These are phyloP conservation scores for Pythium pyrilobum DNA, from an alignment of 352 stramenopile species.

Conservation along the genomic window DNA sequence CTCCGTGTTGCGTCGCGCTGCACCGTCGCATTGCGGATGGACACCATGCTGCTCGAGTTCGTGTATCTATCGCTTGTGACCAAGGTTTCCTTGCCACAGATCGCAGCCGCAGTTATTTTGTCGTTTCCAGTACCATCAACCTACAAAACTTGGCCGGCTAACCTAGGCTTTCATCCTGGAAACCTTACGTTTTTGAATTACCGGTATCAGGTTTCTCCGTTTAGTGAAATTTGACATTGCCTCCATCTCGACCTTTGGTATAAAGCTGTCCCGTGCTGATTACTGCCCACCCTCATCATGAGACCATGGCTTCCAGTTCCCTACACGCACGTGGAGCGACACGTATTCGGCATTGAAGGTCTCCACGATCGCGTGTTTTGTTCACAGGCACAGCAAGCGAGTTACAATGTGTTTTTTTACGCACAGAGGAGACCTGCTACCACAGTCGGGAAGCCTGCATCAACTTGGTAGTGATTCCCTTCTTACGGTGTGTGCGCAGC, in stretches of 20 bases:
- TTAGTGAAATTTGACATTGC: too few relatives aligned
- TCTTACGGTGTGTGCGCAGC: slow-evolving; percentile 95
- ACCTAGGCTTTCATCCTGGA: too few relatives aligned
- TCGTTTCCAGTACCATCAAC: slow-evolving; percentile 9
- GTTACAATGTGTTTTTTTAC: not conserved
- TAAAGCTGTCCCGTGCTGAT: too few relatives aligned
- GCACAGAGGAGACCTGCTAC: too few relatives aligned
- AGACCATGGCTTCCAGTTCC: too few relatives aligned
- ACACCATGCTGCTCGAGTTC: slow-evolving; percentile 80
- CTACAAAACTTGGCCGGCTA: too few relatives aligned
- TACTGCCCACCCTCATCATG: too few relatives aligned
- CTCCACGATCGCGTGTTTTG: slow-evolving; percentile 94
- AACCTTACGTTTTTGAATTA: too few relatives aligned
- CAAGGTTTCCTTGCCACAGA: slow-evolving; percentile 15
- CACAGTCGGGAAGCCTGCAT: slow-evolving; percentile 92
- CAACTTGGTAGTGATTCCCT: slow-evolving; percentile 96
- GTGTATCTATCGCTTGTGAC: not conserved
- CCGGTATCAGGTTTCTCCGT: too few relatives aligned
- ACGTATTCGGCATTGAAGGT: slow-evolving; percentile 98
- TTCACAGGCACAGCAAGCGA: not conserved
- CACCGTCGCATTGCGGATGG: slow-evolving; percentile 93
- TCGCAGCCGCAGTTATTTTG: slow-evolving; percentile 8
- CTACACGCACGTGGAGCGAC: slow-evolving; percentile 98
- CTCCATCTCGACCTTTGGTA: too few relatives aligned
- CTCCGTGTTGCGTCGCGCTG: too few relatives aligned